Conservation (phyloP, 495 filamentous ascomycete species). For the Penicillium dipodomyicola region DNA sequence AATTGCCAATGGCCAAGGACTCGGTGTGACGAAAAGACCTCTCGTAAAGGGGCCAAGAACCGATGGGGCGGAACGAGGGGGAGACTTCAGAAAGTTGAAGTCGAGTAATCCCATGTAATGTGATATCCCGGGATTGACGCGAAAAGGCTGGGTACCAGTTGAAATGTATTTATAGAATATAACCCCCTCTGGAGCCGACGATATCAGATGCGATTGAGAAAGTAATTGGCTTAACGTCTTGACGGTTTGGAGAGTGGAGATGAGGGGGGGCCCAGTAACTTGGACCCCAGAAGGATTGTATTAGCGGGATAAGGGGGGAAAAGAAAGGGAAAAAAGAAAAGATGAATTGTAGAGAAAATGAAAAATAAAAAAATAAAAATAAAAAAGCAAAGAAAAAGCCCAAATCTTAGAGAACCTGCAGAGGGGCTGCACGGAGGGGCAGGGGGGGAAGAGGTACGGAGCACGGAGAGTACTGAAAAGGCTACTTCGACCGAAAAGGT, state of each 20-base stretch:
- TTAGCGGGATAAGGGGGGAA: constrained; percentile 2
- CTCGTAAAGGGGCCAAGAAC: constrained; percentile 2
- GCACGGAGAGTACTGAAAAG: constrained; percentile 4
- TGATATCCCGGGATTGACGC: background rate
- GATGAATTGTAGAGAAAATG: background rate
- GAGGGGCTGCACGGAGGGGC: constrained; percentile 19
- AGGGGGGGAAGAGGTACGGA: constrained; percentile 3
- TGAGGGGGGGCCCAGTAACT: constrained; percentile 13
- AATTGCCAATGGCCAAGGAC: constrained; percentile 7
- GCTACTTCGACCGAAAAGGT: constrained; percentile 16
- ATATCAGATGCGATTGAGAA: background rate
- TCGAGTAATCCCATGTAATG: background rate
- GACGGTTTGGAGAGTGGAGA: constrained; percentile 8
- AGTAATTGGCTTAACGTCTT: background rate
- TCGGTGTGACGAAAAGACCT: constrained; percentile 14
- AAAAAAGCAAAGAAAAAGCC: constrained; percentile 12
- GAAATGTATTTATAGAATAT: constrained; percentile 27
- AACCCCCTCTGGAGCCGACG: background rate
- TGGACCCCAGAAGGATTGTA: constrained; percentile 15
- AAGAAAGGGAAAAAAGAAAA: background rate
- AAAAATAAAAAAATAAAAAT: background rate
- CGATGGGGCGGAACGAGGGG: constrained; percentile 3
- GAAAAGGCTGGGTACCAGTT: background rate
- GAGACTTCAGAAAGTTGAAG: background rate
- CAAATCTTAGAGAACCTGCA: constrained; percentile 12